These are phyloP conservation scores for Ascochyta lentis DNA, from an alignment of 2,329 filamentous ascomycete species.

Conservation along the genomic window DNA sequence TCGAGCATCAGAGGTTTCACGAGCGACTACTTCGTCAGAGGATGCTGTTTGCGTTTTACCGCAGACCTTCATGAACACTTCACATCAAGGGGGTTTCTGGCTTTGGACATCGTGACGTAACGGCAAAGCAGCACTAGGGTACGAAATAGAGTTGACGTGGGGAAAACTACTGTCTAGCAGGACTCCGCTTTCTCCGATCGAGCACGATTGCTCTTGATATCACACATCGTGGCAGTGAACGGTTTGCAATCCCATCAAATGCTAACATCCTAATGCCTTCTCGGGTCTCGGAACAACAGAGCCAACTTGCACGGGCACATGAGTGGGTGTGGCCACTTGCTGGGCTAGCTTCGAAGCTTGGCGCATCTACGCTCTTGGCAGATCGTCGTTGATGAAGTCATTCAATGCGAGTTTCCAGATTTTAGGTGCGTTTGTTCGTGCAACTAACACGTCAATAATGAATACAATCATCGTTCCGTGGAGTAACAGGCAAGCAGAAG, in stretches of 20 bases:
- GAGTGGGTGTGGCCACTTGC: slow-evolving; percentile 1
- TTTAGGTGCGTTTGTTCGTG: neutral
- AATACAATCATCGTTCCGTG: neutral
- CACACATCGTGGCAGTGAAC: slow-evolving; percentile 1
- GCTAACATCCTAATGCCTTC: neutral
- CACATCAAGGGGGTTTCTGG: no score
- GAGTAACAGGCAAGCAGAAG: neutral
- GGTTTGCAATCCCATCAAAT: neutral
- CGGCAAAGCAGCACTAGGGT: neutral
- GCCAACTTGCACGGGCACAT: neutral
- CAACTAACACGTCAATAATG: slow-evolving; percentile 12
- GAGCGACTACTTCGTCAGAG: no score
- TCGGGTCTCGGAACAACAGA: neutral
- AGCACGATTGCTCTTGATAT: slow-evolving; percentile 1
- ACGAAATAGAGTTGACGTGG: neutral
- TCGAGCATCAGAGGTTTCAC: neutral
- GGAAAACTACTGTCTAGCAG: neutral
- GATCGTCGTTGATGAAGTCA: slow-evolving; percentile 17
- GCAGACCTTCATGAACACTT: no score
- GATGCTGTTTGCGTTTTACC: no score
- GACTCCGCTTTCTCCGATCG: neutral
- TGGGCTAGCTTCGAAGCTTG: slow-evolving; percentile 2
- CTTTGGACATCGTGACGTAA: no score
- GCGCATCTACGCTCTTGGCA: slow-evolving; percentile 6
- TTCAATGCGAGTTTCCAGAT: neutral